Conservation (phyloP, 2,329 filamentous ascomycete species). For the Fusarium oligoseptatum region DNA sequence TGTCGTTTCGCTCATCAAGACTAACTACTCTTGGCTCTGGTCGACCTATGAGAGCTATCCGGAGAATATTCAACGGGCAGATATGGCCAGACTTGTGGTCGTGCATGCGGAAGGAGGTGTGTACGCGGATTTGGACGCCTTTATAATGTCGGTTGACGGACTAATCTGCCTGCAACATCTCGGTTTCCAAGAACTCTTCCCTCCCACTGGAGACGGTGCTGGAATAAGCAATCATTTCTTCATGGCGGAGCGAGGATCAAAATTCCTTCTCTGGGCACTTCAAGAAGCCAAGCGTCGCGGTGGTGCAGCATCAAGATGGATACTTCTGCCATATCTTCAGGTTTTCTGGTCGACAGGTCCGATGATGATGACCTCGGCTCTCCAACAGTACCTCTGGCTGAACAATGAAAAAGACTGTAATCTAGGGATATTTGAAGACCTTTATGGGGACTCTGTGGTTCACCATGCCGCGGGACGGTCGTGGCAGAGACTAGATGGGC, state of each 20-base stretch:
- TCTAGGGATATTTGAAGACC: background rate
- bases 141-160: background rate
- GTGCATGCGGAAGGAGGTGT: slow-evolving; percentile 5
- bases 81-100: slow-evolving; percentile 2
- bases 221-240: slow-evolving; percentile 16
- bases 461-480: slow-evolving; percentile 8
- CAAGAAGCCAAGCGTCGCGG: slow-evolving; percentile 3
- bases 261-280: slow-evolving; percentile 3
- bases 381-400: background rate
- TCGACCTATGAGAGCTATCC: background rate
- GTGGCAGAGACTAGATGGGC: slow-evolving; percentile 10
- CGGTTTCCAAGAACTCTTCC: background rate
- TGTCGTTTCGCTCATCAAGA: background rate
- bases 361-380: slow-evolving; percentile 7
- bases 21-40: background rate
- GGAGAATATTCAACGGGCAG: background rate
- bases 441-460: slow-evolving; percentile 3
- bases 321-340: background rate
- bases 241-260: slow-evolving; percentile 5
- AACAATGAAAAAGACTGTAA: background rate
- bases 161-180: background rate
- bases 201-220: background rate
- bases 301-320: background rate
- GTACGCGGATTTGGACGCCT: slow-evolving; percentile 9
- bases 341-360: slow-evolving; percentile 13